Base-by-base conservation (phyloP, 2,329 filamentous ascomycete species). In the Pyricularia sp. region DNA sequence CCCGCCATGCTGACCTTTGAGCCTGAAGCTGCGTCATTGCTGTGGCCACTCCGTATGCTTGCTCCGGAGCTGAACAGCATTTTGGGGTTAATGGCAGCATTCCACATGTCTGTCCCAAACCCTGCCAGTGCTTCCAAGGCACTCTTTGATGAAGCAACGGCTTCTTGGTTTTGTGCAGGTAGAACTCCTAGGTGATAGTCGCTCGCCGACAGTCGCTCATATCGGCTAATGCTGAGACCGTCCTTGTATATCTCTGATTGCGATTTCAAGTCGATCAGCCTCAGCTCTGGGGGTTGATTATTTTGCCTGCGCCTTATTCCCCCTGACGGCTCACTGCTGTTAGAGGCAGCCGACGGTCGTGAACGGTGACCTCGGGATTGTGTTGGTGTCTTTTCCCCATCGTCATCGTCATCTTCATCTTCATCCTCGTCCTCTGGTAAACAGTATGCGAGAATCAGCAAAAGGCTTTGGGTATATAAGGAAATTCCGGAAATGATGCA, bases 401-500 rank as follows among this genome's bases (percentile, higher is more conserved):
- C 30, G 23, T 20, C 58, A n/a, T 36, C 77, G 1, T 79, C 78
- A 4, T 79, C 77, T 1, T 81, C 80, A 9, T 84, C 79, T 11
- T 89, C 85, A 17, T 89, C 86, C n/a, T 91, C 86, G 10, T 89
- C 84, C 64, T 93, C 91, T 55, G 90, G 87, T 70, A 90, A 90
- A 75, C 93, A 89, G 80, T 96, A 97, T 76, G 94, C 94, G 81
- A 99, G 90, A 75, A 98, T 91, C 74, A 97, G 87, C 79, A 99
- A 85, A 73, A 97, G 85, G 76, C 88, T 95, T 77, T 93, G 92
- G 77, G 93, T 97, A 88, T 97, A 98, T 80, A 99, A 85, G 72
- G 94, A 96, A 79, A 99, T 91, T 75, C 95, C 95, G 77, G 95
- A 97, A 83, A 99, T 93, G 78, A 97, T 93, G 83, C 95, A 98